phyloP scores from a whole-genome alignment of 371 early-diverging fungal genomes.

The Enterocytospora artemiae region DNA sequence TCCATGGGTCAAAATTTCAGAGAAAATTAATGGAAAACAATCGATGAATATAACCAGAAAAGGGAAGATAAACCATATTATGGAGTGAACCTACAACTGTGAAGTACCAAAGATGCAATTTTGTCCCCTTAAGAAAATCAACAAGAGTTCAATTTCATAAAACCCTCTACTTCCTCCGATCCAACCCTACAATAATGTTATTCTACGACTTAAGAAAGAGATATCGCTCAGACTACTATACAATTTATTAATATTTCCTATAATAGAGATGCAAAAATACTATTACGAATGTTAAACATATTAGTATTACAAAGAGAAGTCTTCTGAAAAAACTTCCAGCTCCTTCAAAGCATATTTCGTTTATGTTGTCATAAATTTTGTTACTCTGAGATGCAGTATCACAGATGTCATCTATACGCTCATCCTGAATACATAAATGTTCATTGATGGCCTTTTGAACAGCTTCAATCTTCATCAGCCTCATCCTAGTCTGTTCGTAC shows the following conservation, averaged over 20 bases:
- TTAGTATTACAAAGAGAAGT: conserved; percentile 34
- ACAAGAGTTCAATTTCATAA: too few relatives aligned
- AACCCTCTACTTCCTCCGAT: too few relatives aligned
- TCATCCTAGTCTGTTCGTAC: conserved; percentile 31
- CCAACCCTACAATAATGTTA: too few relatives aligned
- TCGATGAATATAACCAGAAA: too few relatives aligned
- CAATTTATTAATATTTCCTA: conserved; percentile 14
- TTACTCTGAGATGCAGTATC: conserved; percentile 14
- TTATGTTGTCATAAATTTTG: conserved; percentile 24
- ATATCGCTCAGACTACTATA: background rate
- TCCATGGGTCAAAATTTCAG: too few relatives aligned
- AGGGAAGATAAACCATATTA: conserved; percentile 41
- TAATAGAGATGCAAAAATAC: conserved; percentile 45
- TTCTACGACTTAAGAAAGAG: too few relatives aligned
- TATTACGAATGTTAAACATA: conserved; percentile 48
- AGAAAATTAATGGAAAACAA: too few relatives aligned
- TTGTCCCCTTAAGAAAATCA: too few relatives aligned
- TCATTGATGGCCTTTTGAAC: conserved; percentile 48
- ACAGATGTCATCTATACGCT: conserved; percentile 50
- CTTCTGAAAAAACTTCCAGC: conserved; percentile 43
- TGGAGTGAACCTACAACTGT: conserved; percentile 45
- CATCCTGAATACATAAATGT: conserved; percentile 48
- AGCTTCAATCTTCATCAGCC: conserved; percentile 45
- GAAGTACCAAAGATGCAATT: too few relatives aligned
- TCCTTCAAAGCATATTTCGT: background rate